These are phyloP conservation scores for Nannizzia gypsea DNA, from an alignment of 2,329 filamentous ascomycete genomes.

Conservation along the genomic window DNA sequence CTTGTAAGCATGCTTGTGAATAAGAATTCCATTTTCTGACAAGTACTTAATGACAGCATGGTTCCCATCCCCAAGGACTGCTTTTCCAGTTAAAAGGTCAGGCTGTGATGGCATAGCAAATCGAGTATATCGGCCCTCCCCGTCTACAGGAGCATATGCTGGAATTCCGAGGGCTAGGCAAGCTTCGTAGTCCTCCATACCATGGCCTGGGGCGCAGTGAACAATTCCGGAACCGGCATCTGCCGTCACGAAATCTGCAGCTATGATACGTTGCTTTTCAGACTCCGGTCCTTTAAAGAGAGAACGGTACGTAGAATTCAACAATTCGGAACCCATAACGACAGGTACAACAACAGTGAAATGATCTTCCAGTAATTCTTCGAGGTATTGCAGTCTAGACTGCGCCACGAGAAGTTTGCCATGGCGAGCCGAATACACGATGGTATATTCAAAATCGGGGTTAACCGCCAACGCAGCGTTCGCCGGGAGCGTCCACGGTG, in stretches of 20 bases:
- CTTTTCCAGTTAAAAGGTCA: conserved; percentile 54
- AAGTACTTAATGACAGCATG: conserved; percentile 59
- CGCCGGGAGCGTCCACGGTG: conserved; percentile 90
- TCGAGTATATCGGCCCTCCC: conserved; percentile 66
- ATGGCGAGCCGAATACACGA: conserved; percentile 44
- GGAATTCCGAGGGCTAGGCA: conserved; percentile 60
- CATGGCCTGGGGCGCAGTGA: conserved; percentile 86
- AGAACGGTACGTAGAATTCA: conserved; percentile 56
- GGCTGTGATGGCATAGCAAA: conserved; percentile 65
- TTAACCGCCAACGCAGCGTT: conserved; percentile 83
- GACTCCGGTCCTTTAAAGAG: conserved; percentile 51
- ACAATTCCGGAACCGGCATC: conserved; percentile 93
- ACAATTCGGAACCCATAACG: conserved; percentile 55
- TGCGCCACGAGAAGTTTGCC: conserved; percentile 59
- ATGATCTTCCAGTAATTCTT: conserved; percentile 40
- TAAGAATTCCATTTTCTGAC: conserved; percentile 45
- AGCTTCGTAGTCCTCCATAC: conserved; percentile 87
- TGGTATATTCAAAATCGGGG: conserved; percentile 57
- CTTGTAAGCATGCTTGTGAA: conserved; percentile 57
- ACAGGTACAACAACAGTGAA: conserved; percentile 42
- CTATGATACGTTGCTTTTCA: conserved; percentile 56
- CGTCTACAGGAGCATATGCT: conserved; percentile 71
- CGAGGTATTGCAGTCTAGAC: conserved; percentile 51
- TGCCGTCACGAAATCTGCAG: conserved; percentile 78
- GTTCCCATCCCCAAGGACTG: conserved; percentile 60